These are phyloP conservation scores for Thermomucor indicae-seudaticae DNA, from an alignment of 371 early-diverging fungal genomes.

Conservation along the genomic window DNA sequence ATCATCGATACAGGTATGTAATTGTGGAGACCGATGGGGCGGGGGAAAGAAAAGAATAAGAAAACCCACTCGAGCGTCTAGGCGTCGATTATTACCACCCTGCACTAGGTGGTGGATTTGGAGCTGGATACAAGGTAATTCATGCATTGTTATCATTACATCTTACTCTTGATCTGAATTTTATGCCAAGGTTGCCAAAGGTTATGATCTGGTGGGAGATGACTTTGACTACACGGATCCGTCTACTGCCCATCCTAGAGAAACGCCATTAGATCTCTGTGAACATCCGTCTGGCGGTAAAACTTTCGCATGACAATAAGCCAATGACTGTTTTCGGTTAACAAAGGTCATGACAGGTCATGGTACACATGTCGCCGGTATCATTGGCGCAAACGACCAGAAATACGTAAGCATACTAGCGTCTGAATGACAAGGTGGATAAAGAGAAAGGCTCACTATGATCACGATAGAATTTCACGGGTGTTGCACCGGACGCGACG, in stretches of 20 bases:
- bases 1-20: constrained; percentile 57
- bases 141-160: background rate
- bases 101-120: constrained; percentile 62
- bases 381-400: constrained; percentile 53
- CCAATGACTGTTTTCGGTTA: background rate
- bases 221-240: constrained; percentile 3
- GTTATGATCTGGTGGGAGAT: constrained; percentile 58
- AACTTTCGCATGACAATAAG: background rate
- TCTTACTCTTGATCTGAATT: background rate
- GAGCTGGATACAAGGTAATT: constrained; percentile 17
- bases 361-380: constrained; percentile 67
- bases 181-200: constrained; percentile 19
- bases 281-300: constrained; percentile 3
- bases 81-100: constrained; percentile 67
- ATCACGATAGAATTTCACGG: constrained; percentile 37
- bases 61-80: constrained; percentile 24
- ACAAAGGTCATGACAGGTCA: constrained; percentile 20
- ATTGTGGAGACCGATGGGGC: constrained; percentile 18
- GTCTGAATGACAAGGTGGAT: background rate
- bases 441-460: background rate
- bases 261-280: constrained; percentile 9
- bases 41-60: constrained; percentile 6
- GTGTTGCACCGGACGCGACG: constrained; percentile 64
- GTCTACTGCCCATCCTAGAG: background rate
- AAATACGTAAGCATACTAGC: constrained; percentile 15